Base-by-base conservation (phyloP, 176 grass and related monocot species). In the Tillandsia leiboldiana region DNA sequence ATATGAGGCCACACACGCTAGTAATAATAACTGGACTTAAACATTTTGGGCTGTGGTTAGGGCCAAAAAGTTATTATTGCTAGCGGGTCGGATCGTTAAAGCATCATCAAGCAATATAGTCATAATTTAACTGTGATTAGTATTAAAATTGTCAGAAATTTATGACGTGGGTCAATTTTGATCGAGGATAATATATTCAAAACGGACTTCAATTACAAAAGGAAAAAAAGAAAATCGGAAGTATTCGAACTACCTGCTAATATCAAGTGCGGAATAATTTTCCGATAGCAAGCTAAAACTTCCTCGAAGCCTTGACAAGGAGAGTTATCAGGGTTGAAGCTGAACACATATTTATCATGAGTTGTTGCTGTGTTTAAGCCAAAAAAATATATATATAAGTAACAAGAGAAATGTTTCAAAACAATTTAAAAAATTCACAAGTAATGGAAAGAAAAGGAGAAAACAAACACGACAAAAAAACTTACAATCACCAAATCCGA, bases 301-400 rank as follows among this genome's bases (percentile, higher is more conserved):
- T 96, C 93, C 69, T 96, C 89, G 62, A 96, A 96, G 50, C 93
- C 93, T 2, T 92, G 86, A 80, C 93, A 96, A 12, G 93, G 86
- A 3, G 86, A 81, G 23, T 74, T 75, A 72, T 85, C 93, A 0
- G 2, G 58, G 70, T 96, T 89, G 79, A 96, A 96, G 81, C 79
- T 83, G 81, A 96, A 96, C 17, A 96, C 89, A 10, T 73, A 70
- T 72, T 71, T 70, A 79, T 96, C 93, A 59, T 96, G 89, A 28
- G 92, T 92, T 27, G 86, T 92, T 9, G 71, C 92, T 96, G 85
- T 75, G 53, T 1, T 42, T 15, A 15, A 74, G 12, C 63, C 10
- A 10, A 48, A 23, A 10, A 50, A 58, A 49, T 57, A 51, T 47
- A 3, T 29, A 57, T 78, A 9, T 50, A 77, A 48, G 57, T 58